Evolutionary conservation across 2,329 filamentous ascomycete species (phyloP).

Genomic region (Pezicula neosporulosa): DNA sequence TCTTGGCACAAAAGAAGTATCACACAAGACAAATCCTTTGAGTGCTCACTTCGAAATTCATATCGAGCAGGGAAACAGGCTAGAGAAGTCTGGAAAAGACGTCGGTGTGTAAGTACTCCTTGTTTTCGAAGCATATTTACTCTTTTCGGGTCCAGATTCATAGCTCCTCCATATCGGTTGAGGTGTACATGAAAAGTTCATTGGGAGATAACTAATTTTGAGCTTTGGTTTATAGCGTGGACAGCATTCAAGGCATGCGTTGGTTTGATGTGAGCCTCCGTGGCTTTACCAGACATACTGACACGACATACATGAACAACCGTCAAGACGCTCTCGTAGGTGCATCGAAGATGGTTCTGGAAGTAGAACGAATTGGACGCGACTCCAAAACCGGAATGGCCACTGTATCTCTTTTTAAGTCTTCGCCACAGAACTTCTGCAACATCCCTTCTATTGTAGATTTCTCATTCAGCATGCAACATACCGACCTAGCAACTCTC

Average conservation of each 20-base stretch:
- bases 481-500: conserved; percentile 50
- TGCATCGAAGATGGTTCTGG: conserved; percentile 61
- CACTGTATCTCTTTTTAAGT: conserved; percentile 63
- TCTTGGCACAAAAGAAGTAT: conserved; percentile 52
- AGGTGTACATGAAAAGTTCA: no score
- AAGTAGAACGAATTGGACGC: conserved; percentile 57
- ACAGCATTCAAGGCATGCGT: conserved; percentile 68
- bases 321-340: conserved; percentile 64
- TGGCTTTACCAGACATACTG: conserved; percentile 26
- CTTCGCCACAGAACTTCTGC: conserved; percentile 64
- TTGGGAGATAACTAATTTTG: no score
- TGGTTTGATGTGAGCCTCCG: conserved; percentile 66
- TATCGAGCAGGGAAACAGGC: conserved; percentile 72
- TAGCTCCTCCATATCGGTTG: no score
- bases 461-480: conserved; percentile 64
- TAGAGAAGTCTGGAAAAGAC: conserved; percentile 59
- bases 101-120: conserved; percentile 46
- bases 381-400: conserved; percentile 52
- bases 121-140: no score
- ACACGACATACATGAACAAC: conserved; percentile 40
- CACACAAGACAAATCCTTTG: conserved; percentile 56
- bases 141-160: no score
- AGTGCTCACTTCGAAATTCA: conserved; percentile 77
- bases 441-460: conserved; percentile 64
- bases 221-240: conserved; percentile 37